Base-by-base conservation (phyloP, 805 yeast genomes). In the Lipomyces lipofer region DNA sequence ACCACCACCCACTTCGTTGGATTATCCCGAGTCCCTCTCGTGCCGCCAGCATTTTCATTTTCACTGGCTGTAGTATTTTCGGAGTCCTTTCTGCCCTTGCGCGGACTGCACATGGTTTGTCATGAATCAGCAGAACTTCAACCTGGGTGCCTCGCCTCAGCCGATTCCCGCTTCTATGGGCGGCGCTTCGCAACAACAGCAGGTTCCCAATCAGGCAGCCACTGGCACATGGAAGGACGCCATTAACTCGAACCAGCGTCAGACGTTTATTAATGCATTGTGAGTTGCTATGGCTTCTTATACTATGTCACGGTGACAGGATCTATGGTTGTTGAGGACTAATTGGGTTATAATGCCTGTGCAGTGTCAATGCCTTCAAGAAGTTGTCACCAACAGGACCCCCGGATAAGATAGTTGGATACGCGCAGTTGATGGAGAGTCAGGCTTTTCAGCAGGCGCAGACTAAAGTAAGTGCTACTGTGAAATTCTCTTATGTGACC, bases 191-290 rank as follows among this genome's bases (percentile, higher is more conserved):
- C 47, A 33, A 2, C n/a, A n/a, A n/a, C n/a, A n/a, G n/a, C 35
- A 32, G 33, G 39, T 12, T 9, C 17, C 49, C 3, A 10, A 21
- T 21, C 22, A 25, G 8, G 24, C 40, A 10, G 48, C 48, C 24
- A 33, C 54, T 19, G 59, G 47, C 25, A 33, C 52, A 21, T 56
- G 60, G 60, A 54, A 54, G 25, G 55, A 53, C n/a, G 27, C 33
- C 27, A 43, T 47, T 24, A 24, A 46, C 13, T 13, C 47, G 15
- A 46, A 30, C 30, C 53, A 47, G n/a, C 54, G 60, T 21, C 54
- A 48, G 43, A 49, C 48, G 35, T 53, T 49, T 30, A 42, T 50
- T 47, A 42, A 47, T 28, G 42, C 45, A 10, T 36, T 56, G 60
- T 56, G 33, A 24, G 58, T 39, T 8, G 19, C 19, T 33, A 7